Conservation (phyloP, 805 yeast genomes). For the Torulaspora gathmanii region DNA sequence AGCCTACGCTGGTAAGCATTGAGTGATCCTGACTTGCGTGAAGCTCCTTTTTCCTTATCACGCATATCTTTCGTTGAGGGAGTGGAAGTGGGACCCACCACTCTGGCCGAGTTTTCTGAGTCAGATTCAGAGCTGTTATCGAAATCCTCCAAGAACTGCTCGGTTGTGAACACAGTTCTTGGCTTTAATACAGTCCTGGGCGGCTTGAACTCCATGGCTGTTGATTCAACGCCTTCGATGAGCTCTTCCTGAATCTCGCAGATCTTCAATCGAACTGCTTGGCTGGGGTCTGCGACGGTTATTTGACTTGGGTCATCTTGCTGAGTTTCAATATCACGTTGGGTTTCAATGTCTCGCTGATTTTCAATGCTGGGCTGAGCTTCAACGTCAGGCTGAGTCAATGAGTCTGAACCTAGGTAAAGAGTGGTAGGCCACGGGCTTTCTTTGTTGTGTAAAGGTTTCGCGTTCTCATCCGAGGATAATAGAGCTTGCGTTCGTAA, state of each 20-base stretch:
- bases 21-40: conserved; percentile 8
- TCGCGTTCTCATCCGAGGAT: not conserved
- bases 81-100: not conserved
- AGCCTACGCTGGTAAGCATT: conserved; percentile 23
- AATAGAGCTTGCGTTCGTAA: not conserved
- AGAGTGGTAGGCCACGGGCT: no score
- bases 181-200: not conserved
- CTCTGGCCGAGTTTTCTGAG: not conserved
- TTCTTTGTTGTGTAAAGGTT: not conserved
- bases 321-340: not conserved
- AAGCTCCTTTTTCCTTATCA: not conserved
- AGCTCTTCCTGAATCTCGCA: conserved; percentile 18
- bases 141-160: conserved; percentile 22
- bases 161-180: conserved; percentile 19
- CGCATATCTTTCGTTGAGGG: conserved; percentile 1
- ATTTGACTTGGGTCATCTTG: not conserved
- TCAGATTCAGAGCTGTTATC: conserved; percentile 14
- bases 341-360: no score
- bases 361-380: no score
- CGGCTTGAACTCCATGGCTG: not conserved
- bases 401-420: no score
- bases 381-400: no score
- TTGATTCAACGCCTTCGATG: not conserved
- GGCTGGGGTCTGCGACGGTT: not conserved
- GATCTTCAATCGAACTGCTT: conserved; percentile 12